These are phyloP conservation scores for Tetrapyrgos nigripes DNA, from an alignment of 1,284 basidiomycete species.

Conservation along the genomic window DNA sequence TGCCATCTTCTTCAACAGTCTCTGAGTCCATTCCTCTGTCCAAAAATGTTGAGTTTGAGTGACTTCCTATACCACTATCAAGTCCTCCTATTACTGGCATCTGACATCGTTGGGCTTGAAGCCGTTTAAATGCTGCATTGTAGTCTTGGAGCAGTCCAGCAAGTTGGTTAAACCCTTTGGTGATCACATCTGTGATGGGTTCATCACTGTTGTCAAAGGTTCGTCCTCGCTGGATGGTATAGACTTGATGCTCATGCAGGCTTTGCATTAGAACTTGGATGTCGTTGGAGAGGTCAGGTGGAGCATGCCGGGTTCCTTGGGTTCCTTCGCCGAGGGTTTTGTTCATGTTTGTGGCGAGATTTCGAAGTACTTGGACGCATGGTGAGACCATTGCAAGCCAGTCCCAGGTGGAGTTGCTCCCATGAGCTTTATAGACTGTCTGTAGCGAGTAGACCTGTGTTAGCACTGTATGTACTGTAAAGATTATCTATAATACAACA, in stretches of 20 bases:
- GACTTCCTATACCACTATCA: no score
- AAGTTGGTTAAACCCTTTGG: conserved; percentile 21
- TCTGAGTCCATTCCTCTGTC: no score
- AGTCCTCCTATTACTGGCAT: background rate
- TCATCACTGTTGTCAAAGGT: conserved; percentile 24
- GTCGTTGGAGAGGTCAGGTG: conserved; percentile 33
- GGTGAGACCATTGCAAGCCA: conserved; percentile 45
- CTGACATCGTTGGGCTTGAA: conserved; percentile 5
- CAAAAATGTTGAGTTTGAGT: no score
- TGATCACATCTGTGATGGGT: conserved; percentile 26
- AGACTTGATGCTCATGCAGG: conserved; percentile 31
- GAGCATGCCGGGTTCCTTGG: conserved; percentile 34
- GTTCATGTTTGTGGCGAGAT: conserved; percentile 36
- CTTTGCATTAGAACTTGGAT: conserved; percentile 32
- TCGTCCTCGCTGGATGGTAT: conserved; percentile 22
- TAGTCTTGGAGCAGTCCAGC: conserved; percentile 26
- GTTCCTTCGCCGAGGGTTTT: conserved; percentile 34
- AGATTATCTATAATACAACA: no score
- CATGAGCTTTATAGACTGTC: conserved; percentile 39
- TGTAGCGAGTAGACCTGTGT: no score
- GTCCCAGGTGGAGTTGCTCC: conserved; percentile 43
- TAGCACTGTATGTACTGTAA: no score
- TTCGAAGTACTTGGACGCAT: conserved; percentile 39
- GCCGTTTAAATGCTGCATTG: conserved; percentile 15
- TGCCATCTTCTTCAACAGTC: no score